These are phyloP conservation scores for Mastigamoeba balamuthi DNA, from an alignment of 78 protist species.

Conservation along the genomic window DNA sequence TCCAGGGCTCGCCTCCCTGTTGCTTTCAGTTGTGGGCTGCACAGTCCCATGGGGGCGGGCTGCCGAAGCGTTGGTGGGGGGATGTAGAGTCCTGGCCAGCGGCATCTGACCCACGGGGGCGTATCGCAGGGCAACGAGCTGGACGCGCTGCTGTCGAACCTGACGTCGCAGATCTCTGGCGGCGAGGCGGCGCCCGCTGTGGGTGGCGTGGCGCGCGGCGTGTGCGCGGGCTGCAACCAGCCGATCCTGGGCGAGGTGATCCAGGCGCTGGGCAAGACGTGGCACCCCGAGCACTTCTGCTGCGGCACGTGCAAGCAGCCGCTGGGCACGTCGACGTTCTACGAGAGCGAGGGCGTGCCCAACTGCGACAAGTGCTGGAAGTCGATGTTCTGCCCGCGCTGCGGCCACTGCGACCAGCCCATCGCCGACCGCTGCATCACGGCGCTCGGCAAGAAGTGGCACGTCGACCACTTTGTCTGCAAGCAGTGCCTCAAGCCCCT, in stretches of 20 bases:
- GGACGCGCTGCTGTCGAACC: conserved; percentile 31
- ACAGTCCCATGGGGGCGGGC: background rate
- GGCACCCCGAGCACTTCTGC: conserved; percentile 51
- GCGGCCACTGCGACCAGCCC: conserved; percentile 59
- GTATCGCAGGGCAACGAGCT: conserved; percentile 36
- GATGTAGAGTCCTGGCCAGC: background rate
- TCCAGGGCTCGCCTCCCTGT: no score
- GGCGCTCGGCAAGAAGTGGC: conserved; percentile 60
- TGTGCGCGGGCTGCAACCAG: conserved; percentile 36
- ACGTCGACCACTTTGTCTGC: conserved; percentile 48
- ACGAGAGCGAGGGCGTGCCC: conserved; percentile 28
- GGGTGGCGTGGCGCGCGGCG: conserved; percentile 8
- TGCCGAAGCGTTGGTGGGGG: background rate
- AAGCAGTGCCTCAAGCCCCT: conserved; percentile 52
- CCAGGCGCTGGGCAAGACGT: conserved; percentile 49
- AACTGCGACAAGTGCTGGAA: conserved; percentile 53
- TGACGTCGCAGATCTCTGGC: conserved; percentile 26
- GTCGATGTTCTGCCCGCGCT: conserved; percentile 45
- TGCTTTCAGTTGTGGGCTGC: background rate
- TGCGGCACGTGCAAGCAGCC: conserved; percentile 45
- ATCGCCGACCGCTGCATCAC: conserved; percentile 48
- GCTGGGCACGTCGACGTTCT: conserved; percentile 38
- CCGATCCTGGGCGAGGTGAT: conserved; percentile 55
- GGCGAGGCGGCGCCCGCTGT: conserved; percentile 13
- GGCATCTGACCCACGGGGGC: background rate